These are phyloP conservation scores for Puccinia triticina DNA, from an alignment of 1,284 basidiomycete genomes.

Conservation along the genomic window DNA sequence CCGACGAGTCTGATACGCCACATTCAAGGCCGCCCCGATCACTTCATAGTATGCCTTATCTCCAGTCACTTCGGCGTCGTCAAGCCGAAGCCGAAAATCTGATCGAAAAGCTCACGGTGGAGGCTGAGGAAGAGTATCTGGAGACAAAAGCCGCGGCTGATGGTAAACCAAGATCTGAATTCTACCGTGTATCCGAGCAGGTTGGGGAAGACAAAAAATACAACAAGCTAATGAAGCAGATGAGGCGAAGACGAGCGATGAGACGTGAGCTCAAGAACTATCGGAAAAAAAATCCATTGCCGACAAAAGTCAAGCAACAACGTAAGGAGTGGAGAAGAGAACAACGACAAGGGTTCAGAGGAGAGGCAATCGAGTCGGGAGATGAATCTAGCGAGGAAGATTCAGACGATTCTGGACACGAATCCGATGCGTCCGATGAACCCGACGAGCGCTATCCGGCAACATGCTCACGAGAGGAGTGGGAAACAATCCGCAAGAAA, in stretches of 20 bases:
- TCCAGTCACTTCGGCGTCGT: neutral
- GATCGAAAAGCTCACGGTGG: neutral
- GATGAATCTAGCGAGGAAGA: neutral
- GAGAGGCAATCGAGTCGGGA: neutral
- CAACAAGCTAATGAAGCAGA: neutral
- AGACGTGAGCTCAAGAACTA: conserved; percentile 1
- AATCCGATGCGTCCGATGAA: neutral
- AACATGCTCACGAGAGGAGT: neutral
- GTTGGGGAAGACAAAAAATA: conserved; percentile 2
- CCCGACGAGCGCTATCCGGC: neutral
- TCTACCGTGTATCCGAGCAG: neutral
- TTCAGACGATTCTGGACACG: neutral
- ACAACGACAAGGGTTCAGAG: neutral
- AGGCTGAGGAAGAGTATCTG: neutral
- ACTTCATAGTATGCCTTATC: neutral
- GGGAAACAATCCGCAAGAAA: neutral
- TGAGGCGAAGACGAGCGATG: neutral
- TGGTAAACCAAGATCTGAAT: neutral
- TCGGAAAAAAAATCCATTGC: neutral
- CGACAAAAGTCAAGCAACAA: neutral
- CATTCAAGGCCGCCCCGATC: neutral
- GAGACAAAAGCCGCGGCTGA: neutral
- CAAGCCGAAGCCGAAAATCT: neutral
- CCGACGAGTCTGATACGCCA: neutral
- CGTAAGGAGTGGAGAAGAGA: conserved; percentile 8